Evolutionary conservation across 441 rosid genomes (phyloP).

Genomic region (Brassica balearica): DNA sequence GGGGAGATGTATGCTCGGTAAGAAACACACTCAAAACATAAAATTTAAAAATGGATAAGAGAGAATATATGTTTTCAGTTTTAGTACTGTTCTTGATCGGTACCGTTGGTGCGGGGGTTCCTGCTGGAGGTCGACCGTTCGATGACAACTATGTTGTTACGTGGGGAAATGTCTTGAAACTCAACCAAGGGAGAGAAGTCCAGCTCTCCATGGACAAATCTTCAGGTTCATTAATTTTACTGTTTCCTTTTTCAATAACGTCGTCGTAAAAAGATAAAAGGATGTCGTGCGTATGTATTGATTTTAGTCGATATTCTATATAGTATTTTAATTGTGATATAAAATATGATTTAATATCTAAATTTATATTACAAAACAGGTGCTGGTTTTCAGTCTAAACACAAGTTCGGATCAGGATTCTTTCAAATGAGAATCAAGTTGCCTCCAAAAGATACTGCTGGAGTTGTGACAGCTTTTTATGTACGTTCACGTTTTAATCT

Average conservation of each 20-base stretch:
- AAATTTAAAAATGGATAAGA: conserved; percentile 18
- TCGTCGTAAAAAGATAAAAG: not conserved
- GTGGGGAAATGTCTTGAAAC: conserved; percentile 75
- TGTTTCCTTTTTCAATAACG: not conserved
- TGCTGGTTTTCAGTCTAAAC: conserved; percentile 74
- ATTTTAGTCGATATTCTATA: not conserved
- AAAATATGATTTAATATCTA: not conserved
- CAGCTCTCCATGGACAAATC: conserved; percentile 65
- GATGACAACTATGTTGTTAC: conserved; percentile 68
- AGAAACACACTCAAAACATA: conserved; percentile 8
- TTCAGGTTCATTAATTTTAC: conserved; percentile 50
- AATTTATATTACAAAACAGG: conserved; percentile 39
- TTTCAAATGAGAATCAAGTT: conserved; percentile 82
- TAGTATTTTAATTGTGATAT: not conserved
- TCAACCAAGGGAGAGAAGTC: conserved; percentile 61
- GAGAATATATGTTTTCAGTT: not conserved
- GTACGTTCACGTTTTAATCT: conserved; percentile 20
- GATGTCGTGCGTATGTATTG: not conserved
- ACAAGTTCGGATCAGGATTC: conserved; percentile 77
- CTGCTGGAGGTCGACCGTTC: conserved; percentile 34
- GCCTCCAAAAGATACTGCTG: conserved; percentile 76
- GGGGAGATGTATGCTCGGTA: not conserved
- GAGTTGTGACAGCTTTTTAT: conserved; percentile 85
- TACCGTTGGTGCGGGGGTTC: not conserved
- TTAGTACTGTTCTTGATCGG: conserved; percentile 11